Evolutionary conservation across 306 rosid species (phyloP).

Genomic region (Sindora glabra): DNA sequence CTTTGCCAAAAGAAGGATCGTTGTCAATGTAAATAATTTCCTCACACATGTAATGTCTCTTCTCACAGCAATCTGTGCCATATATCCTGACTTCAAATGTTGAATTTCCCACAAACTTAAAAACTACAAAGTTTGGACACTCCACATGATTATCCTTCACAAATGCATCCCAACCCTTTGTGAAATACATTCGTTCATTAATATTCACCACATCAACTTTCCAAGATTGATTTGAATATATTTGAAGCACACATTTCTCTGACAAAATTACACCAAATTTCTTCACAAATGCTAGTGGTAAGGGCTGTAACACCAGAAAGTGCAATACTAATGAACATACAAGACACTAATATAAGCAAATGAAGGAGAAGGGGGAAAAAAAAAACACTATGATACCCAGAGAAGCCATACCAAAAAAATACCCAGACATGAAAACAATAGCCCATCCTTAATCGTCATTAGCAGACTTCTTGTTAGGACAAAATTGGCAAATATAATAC

Average conservation of each 20-base stretch:
- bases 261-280: not conserved
- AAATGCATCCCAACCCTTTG: conserved; percentile 13
- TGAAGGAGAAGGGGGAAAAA: not conserved
- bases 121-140: not conserved
- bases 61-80: not conserved
- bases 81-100: not conserved
- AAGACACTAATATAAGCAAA: not conserved
- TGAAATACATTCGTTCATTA: not conserved
- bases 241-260: not conserved
- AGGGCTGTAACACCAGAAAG: not conserved
- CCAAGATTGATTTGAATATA: not conserved
- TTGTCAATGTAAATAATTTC: too few species aligned
- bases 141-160: not conserved
- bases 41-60: too few species aligned
- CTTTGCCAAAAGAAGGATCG: too few species aligned
- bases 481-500: too few species aligned
- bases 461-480: too few species aligned
- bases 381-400: too few species aligned
- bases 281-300: not conserved
- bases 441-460: too few species aligned
- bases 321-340: not conserved
- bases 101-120: not conserved
- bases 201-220: not conserved
- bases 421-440: too few species aligned
- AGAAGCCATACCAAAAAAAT: too few species aligned